Base-by-base conservation (phyloP, 2,329 filamentous ascomycete genomes). In the Huntiella abstrusa region DNA sequence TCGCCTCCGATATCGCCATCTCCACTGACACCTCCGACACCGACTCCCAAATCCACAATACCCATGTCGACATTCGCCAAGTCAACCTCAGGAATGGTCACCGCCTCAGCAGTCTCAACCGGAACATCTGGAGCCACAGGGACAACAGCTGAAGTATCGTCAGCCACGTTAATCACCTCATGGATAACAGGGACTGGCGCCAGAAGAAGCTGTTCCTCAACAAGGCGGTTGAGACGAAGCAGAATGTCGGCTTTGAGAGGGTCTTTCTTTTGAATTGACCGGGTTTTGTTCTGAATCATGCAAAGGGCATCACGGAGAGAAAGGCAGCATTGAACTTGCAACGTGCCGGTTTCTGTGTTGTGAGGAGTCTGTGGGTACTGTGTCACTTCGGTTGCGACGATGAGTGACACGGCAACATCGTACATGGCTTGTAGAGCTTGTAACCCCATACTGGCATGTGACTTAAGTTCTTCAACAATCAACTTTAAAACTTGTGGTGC, bases 341-440 rank as follows among this genome's bases (percentile, higher is more conserved):
- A 54, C 40, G 19, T 28, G 7, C 12, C 40, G 11, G 8, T 13
- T 35, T 62, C 49, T 55, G 62, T 55, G 33, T 62, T 57, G 16
- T 61, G 54, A 19, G 61, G 53, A 44, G 59, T 50, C 15, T 50
- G 51, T 12, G 58, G 53, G 49, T 66, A 59, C 53, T 67, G 70
- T 33, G 61, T 67, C 1, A 65, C 65, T 53, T 77, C 69, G 0
- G 80, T 79, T 0, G 80, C 75, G 55, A 80, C 83, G 7, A 87
- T 66, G 5, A 87, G 63, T 1, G 78, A 73, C 2, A 72, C 73
- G 2, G 73, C 80, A 7, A 86, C 68, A 53, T 87, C 83, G 47
- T 85, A 72, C 0, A 73, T 75, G 4, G 77, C 63, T 47, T 70
- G 68, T 1, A 70, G 36, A 12, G 66, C 59, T 28, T 76, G 71